These are phyloP conservation scores for Tricholoma matsutake DNA, from an alignment of 768 basidiomycete species.

Conservation along the genomic window DNA sequence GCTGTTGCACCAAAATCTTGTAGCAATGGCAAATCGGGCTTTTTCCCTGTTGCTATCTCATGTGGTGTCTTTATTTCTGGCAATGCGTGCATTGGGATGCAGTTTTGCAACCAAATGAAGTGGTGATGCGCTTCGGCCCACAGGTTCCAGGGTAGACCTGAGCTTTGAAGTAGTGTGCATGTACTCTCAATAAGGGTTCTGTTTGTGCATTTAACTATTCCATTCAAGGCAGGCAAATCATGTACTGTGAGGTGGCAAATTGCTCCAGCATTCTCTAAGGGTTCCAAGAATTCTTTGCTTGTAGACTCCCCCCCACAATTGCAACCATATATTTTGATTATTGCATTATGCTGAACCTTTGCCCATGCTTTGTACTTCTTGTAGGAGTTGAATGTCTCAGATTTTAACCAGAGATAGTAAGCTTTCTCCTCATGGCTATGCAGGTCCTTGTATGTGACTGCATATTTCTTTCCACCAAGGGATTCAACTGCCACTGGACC, in stretches of 20 bases:
- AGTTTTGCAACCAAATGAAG: conserved; percentile 4
- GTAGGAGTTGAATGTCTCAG: not conserved
- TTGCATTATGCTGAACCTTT: not conserved
- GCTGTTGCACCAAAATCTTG: conserved; percentile 2
- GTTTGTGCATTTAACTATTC: conserved; percentile 6
- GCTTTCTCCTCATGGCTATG: conserved; percentile 1
- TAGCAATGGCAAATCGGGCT: not conserved
- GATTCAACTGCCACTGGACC: not conserved
- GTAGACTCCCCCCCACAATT: not conserved
- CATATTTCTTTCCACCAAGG: not conserved
- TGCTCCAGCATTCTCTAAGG: not conserved
- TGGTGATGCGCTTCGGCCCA: conserved; percentile 9
- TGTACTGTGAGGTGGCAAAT: not conserved
- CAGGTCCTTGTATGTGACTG: conserved; percentile 5
- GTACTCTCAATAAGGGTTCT: not conserved
- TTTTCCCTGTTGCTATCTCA: conserved; percentile 2
- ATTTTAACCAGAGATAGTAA: not conserved
- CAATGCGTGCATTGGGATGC: not conserved
- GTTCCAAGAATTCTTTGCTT: not conserved
- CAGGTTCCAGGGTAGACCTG: conserved; percentile 3
- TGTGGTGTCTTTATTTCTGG: conserved; percentile 2
- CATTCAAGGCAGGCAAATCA: not conserved
- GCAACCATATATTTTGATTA: not conserved
- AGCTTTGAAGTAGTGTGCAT: conserved; percentile 1
- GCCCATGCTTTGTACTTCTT: not conserved